Evolutionary conservation across 495 filamentous ascomycete genomes (phyloP), one percentile per base, ranked within the genome.

Genomic region (Astrothelium subdiscretum): DNA sequence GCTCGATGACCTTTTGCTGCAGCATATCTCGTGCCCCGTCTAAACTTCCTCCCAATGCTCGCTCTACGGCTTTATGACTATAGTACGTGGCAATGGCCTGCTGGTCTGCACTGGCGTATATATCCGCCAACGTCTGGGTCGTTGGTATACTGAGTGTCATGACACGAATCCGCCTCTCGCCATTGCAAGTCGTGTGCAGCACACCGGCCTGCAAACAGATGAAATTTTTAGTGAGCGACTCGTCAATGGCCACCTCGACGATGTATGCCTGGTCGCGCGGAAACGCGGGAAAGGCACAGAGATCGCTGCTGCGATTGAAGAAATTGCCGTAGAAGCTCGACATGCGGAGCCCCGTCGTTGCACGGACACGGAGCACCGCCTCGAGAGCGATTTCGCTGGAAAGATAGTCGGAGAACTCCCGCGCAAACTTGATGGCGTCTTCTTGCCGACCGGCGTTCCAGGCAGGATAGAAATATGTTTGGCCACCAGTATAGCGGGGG

Each of bases 261-360:
- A 97, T 94, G 71, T 97, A 98, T 54, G 87, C 88, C 70, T 98
- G 94, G 70, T 98, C 94, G 70, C 94, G 85, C 22, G 94, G 94
- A 79, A 98, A 97, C 4, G 95, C 94, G 1, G 92, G 92, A 81
- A 97, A 97, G 26, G 92, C 92, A 71, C 92, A 97, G 57, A 98
- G 85, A 76, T 98, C 95, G 20, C 91, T 96, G 70, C 87, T 92
- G 61, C 94, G 83, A 76, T 97, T 98, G 81, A 98, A 98, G 76
- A 98, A 98, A 75, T 98, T 98, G 64, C 94, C 94, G 75, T 97
- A 98, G 78, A 98, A 98, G 0, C 92, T 90, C 77, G 82, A 95
- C 90, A 97, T 97, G 32, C 94, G 86, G 57, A 98, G 77, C 54
- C 94, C 94, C 12, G 92, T 97, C 11, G 95, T 97, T 27, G 92